Conservation (phyloP, 495 filamentous ascomycete genomes). For the Neurospora sp. region DNA sequence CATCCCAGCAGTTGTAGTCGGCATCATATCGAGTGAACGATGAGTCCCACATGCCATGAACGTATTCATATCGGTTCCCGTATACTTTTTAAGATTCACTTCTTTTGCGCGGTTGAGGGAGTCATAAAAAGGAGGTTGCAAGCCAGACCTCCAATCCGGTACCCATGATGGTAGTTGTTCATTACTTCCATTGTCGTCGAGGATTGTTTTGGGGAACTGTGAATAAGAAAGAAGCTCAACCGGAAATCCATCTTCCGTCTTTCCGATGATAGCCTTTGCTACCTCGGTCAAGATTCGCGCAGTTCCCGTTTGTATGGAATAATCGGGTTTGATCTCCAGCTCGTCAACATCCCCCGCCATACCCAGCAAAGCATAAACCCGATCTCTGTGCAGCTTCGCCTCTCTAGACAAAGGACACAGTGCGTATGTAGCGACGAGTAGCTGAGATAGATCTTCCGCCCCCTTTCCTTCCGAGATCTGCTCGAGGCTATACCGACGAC, state of each 20-base stretch:
- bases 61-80: too few species aligned
- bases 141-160: conserved; percentile 4
- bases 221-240: conserved; percentile 4
- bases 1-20: neutral
- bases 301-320: neutral
- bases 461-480: neutral
- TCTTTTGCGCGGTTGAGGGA: too few species aligned
- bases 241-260: neutral
- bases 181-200: neutral
- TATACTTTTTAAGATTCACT: too few species aligned
- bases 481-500: neutral
- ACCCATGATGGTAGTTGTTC: conserved; percentile 8
- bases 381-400: conserved; percentile 1
- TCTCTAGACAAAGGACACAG: neutral
- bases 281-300: neutral
- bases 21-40: neutral
- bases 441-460: neutral
- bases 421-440: neutral
- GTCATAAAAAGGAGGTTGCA: neutral
- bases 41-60: conserved; percentile 1
- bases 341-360: conserved; percentile 5
- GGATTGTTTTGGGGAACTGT: conserved; percentile 2
- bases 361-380: conserved; percentile 8
- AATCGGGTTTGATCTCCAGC: conserved; percentile 4
- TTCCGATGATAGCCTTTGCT: conserved; percentile 4